A percentile compares a stretch with the other conserved stretches of the same genome.
These are phyloP conservation scores for Exsudoporus frostii DNA, from an alignment of 768 basidiomycete species.

Conservation along the genomic window DNA sequence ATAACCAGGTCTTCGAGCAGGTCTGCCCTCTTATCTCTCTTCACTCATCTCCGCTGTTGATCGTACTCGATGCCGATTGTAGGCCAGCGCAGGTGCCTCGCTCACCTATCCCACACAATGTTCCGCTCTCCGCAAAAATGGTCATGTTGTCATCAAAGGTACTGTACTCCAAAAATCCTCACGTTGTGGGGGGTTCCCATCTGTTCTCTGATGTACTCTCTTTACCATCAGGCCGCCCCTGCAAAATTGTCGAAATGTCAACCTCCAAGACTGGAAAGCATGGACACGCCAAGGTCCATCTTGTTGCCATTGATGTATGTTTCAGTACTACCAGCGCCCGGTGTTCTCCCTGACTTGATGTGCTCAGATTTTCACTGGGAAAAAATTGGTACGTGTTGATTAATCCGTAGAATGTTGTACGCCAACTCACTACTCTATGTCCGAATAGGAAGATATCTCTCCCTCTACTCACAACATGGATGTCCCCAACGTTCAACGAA, in stretches of 20 bases:
- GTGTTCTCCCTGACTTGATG: slow-evolving; percentile 1
- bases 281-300: slow-evolving; percentile 99
- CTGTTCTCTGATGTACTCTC: neutral
- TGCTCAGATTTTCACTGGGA: slow-evolving; percentile 92
- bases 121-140: slow-evolving; percentile 91
- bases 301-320: slow-evolving; percentile 93
- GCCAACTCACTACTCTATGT: slow-evolving; percentile 3
- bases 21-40: slow-evolving; percentile 36
- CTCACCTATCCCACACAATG: slow-evolving; percentile 87
- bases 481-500: slow-evolving; percentile 88
- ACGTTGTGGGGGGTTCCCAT: neutral
- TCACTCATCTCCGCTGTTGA: slow-evolving; percentile 10
- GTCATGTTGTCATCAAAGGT: slow-evolving; percentile 96
- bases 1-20: slow-evolving; percentile 86
- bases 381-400: slow-evolving; percentile 74
- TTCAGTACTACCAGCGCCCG: neutral
- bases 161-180: neutral
- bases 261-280: slow-evolving; percentile 99
- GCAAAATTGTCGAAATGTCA: slow-evolving; percentile 99
- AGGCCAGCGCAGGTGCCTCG: slow-evolving; percentile 76
- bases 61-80: slow-evolving; percentile 17
- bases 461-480: slow-evolving; percentile 99
- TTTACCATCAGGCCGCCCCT: slow-evolving; percentile 65
- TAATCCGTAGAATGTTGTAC: neutral
- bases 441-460: slow-evolving; percentile 79